Conservation (phyloP, 176 grass and related monocot species). For the Musa troglodytarum region DNA sequence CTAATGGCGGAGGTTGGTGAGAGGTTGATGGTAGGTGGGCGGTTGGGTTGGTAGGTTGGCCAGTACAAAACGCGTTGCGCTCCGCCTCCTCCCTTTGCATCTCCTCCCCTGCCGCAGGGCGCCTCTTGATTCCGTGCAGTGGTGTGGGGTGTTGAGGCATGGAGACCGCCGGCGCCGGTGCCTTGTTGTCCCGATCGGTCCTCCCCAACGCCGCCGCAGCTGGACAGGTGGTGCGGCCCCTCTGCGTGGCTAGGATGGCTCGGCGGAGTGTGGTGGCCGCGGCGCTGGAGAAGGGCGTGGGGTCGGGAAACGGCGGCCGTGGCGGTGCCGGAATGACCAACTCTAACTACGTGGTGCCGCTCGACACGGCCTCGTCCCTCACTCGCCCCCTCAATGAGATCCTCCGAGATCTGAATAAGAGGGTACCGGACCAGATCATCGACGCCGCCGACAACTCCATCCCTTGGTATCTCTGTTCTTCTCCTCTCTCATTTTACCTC, state of each 20-base stretch:
- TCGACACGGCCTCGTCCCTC: conserved; percentile 58
- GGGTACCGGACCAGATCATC: conserved; percentile 96
- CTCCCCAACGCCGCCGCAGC: not conserved
- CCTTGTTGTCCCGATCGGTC: not conserved
- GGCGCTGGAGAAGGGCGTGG: conserved; percentile 36
- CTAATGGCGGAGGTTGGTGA: no score
- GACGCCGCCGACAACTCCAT: conserved; percentile 48
- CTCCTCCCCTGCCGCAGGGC: no score
- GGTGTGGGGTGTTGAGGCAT: not conserved
- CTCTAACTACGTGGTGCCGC: conserved; percentile 92
- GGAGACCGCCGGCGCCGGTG: not conserved
- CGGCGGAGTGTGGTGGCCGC: conserved; percentile 23
- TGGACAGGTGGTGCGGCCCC: not conserved
- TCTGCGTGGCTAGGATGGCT: not conserved
- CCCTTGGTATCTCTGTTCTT: conserved; percentile 41
- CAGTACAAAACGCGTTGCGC: no score
- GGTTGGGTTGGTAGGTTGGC: no score
- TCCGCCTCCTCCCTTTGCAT: no score
- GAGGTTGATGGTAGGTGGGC: no score
- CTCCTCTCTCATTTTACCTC: not conserved
- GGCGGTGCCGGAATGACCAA: conserved; percentile 47
- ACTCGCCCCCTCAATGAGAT: conserved; percentile 91
- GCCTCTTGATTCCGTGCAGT: no score
- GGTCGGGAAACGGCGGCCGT: conserved; percentile 20
- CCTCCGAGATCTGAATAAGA: conserved; percentile 95